Conservation (phyloP, 768 basidiomycete genomes). For the Pleurotus pulmonarius region DNA sequence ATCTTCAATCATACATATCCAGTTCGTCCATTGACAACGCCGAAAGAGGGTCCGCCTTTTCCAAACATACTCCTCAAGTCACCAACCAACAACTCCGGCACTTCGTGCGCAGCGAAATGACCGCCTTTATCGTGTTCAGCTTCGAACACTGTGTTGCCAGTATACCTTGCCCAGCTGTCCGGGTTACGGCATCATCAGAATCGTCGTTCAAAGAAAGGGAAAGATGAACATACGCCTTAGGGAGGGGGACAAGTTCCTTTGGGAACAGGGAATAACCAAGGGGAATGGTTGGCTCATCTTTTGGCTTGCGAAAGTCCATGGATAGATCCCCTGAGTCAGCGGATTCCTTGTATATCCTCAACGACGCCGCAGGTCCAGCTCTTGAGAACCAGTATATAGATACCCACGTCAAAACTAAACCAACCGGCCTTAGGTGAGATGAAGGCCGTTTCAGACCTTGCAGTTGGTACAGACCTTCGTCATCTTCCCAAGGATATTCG, state of each 20-base stretch:
- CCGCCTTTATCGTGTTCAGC: constrained; percentile 36
- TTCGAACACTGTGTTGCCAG: constrained; percentile 19
- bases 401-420: constrained; percentile 56
- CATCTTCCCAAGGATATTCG: constrained; percentile 52
- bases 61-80: constrained; percentile 45
- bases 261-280: constrained; percentile 18
- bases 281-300: constrained; percentile 1
- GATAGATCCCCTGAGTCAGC: constrained; percentile 11
- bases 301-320: background rate
- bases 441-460: background rate
- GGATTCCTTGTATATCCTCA: constrained; percentile 55
- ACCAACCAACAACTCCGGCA: constrained; percentile 32
- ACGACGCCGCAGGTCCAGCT: constrained; percentile 51
- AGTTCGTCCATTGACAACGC: constrained; percentile 28
- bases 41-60: constrained; percentile 34
- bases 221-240: constrained; percentile 25
- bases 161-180: constrained; percentile 16
- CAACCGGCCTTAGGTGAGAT: background rate
- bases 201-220: background rate
- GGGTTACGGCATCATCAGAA: background rate
- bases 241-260: constrained; percentile 22
- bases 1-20: constrained; percentile 21
- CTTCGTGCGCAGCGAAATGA: constrained; percentile 43
- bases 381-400: constrained; percentile 63
- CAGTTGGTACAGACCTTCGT: background rate